Conservation (phyloP, 2,329 filamentous ascomycete species). For the Ascochyta viciae-villosae region DNA sequence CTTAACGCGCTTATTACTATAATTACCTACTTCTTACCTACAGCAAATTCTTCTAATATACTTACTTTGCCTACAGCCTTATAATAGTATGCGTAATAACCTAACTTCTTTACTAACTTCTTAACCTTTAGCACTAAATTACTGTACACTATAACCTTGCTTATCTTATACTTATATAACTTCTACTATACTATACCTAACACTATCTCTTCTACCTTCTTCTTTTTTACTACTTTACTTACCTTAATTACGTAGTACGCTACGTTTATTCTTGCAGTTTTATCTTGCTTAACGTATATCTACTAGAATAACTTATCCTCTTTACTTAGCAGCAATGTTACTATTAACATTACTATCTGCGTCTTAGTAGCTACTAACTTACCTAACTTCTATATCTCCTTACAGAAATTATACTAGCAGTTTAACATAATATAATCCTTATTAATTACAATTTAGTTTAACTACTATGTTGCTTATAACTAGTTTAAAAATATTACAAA, state of each 20-base stretch:
- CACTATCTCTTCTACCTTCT: conserved; percentile 7
- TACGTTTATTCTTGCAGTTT: conserved; percentile 14
- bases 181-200: conserved; percentile 5
- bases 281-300: conserved; percentile 17
- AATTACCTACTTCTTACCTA: conserved; percentile 12
- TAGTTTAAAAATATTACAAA: conserved; percentile 31
- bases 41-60: conserved; percentile 12
- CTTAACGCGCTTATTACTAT: conserved; percentile 22
- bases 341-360: conserved; percentile 33
- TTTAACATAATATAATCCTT: conserved; percentile 32
- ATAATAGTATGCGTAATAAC: conserved; percentile 11
- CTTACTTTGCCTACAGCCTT: conserved; percentile 14
- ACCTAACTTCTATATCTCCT: conserved; percentile 21
- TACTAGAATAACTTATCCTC: conserved; percentile 20
- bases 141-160: conserved; percentile 16
- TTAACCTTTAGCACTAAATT: conserved; percentile 8
- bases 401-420: conserved; percentile 17
- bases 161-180: conserved; percentile 1
- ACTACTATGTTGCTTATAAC: conserved; percentile 17
- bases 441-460: conserved; percentile 31
- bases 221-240: conserved; percentile 1
- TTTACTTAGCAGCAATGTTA: conserved; percentile 26
- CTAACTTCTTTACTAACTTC: conserved; percentile 17
- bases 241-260: conserved; percentile 5
- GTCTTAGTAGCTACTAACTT: conserved; percentile 21